Evolutionary conservation across 139 green algal genomes (phyloP), one percentile per base, ranked within the genome.

Genomic region (Astrephomene gubernaculifera): DNA sequence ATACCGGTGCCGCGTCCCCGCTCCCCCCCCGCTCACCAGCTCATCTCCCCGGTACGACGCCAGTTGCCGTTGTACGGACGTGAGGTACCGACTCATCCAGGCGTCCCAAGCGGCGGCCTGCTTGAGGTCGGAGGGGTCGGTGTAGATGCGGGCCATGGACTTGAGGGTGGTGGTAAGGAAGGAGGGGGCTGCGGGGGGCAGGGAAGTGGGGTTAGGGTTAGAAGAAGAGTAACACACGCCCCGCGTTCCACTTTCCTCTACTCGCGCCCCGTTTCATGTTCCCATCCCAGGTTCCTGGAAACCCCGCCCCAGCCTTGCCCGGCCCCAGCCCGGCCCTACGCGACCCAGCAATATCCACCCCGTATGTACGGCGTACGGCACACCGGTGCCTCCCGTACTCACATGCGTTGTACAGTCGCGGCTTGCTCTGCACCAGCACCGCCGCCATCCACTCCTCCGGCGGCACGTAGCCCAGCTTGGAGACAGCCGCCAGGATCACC

Each of bases 71-170:
- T 69, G 54, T 17, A 68, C 64, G 4, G 71, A 52, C 17, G 39
- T 36, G 81, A 87, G 61, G 45, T 82, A 79, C 3, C 41, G 60
- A 19, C 60, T 14, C 73, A 87, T 88, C 87, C 87, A 90, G 17
- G 27, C 7, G 17, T 68, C 33, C 81, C 82, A 90, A 22, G 49
- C 61, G 69, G 87, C 64, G 25, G 75, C 54, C 4, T 31, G 54
- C 74, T 88, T 87, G 19, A 90, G 35, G 61, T 85, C 63, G 39
- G 39, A 78, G 52, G 82, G 74, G 38, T 82, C 67, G 33, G 82
- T 19, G 8, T 61, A 33, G 33, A 89, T 53, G 31, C 85, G 78
- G 1, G 74, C 45, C 25, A 89, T 17, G 0, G 85, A 57, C 35
- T 65, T 72, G 35, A 79, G 53, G 52, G 24, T 36, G 39, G 29